A percentile compares a stretch with the other conserved stretches of the same genome.
Conservation (phyloP, 139 green algal genomes). For the Dunaliella primolecta region DNA sequence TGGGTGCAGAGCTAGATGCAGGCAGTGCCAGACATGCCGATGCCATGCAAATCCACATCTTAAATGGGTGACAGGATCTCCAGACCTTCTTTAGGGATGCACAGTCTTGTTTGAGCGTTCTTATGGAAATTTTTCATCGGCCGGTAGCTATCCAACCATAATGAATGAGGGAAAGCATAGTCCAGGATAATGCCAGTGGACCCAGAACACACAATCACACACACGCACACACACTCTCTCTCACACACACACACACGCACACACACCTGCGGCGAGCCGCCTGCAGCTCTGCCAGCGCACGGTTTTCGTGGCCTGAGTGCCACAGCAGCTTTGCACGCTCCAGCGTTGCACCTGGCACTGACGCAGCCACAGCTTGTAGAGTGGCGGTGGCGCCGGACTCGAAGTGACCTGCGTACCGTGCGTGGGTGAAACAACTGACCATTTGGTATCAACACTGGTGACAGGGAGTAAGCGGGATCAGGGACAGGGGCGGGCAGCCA, state of each 20-base stretch:
- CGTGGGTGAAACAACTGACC: not conserved
- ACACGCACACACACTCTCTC: not conserved
- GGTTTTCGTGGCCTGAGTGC: slow-evolving; percentile 60
- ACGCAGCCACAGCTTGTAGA: slow-evolving; percentile 70
- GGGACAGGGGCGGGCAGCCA: not conserved
- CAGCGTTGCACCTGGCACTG: slow-evolving; percentile 52
- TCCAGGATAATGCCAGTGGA: too few relatives aligned
- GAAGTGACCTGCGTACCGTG: slow-evolving; percentile 57
- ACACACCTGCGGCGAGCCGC: slow-evolving; percentile 27
- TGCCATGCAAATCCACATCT: too few relatives aligned
- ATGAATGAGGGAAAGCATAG: too few relatives aligned
- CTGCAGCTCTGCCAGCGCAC: slow-evolving; percentile 64
- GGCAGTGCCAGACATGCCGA: too few relatives aligned
- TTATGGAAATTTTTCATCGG: too few relatives aligned
- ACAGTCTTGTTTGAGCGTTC: too few relatives aligned
- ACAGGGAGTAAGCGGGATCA: too few relatives aligned
- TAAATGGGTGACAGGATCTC: too few relatives aligned
- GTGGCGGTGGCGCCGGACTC: slow-evolving; percentile 78
- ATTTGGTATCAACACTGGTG: not conserved
- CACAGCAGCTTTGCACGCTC: slow-evolving; percentile 86
- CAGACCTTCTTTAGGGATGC: too few relatives aligned
- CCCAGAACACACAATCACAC: too few relatives aligned
- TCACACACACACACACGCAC: not conserved
- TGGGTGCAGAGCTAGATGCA: too few relatives aligned
- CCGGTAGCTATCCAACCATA: too few relatives aligned